phyloP scores from a whole-genome alignment of 2,329 filamentous ascomycete species.

The Botrytis fabae region DNA sequence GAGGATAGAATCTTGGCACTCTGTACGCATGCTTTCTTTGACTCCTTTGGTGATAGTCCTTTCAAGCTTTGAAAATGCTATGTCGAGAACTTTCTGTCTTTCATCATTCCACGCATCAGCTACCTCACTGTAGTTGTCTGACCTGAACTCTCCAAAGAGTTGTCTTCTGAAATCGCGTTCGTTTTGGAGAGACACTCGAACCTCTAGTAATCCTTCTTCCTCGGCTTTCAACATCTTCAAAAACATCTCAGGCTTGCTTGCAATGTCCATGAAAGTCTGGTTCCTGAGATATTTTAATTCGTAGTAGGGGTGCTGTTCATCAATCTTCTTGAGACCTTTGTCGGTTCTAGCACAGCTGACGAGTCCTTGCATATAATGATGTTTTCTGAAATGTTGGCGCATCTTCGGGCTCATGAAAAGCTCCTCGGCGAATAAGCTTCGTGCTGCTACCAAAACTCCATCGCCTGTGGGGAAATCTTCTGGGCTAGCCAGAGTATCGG shows the following conservation, averaged over 20 bases:
- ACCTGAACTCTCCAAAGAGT: slow-evolving; percentile 81
- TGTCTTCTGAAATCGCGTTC: slow-evolving; percentile 74
- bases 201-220: slow-evolving; percentile 86
- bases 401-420: slow-evolving; percentile 84
- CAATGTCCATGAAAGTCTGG: slow-evolving; percentile 79
- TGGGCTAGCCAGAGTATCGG: slow-evolving; percentile 72
- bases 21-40: slow-evolving; percentile 89
- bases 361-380: slow-evolving; percentile 79
- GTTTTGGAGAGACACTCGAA: slow-evolving; percentile 75
- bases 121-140: slow-evolving; percentile 91
- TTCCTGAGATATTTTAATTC: slow-evolving; percentile 96
- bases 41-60: slow-evolving; percentile 85
- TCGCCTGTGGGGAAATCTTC: slow-evolving; percentile 74
- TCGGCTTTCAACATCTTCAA: slow-evolving; percentile 97
- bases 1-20: slow-evolving; percentile 91
- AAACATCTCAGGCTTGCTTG: slow-evolving; percentile 82
- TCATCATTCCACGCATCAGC: slow-evolving; percentile 94
- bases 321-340: slow-evolving; percentile 89
- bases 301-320: slow-evolving; percentile 93
- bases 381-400: slow-evolving; percentile 79
- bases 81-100: slow-evolving; percentile 79
- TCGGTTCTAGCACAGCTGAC: slow-evolving; percentile 90
- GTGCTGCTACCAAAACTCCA: slow-evolving; percentile 75
- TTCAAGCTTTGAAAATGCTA: slow-evolving; percentile 79
- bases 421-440: slow-evolving; percentile 88